Evolutionary conservation across 176 grass and related monocot genomes (phyloP).

Genomic region (Urochloa ruziziensis): DNA sequence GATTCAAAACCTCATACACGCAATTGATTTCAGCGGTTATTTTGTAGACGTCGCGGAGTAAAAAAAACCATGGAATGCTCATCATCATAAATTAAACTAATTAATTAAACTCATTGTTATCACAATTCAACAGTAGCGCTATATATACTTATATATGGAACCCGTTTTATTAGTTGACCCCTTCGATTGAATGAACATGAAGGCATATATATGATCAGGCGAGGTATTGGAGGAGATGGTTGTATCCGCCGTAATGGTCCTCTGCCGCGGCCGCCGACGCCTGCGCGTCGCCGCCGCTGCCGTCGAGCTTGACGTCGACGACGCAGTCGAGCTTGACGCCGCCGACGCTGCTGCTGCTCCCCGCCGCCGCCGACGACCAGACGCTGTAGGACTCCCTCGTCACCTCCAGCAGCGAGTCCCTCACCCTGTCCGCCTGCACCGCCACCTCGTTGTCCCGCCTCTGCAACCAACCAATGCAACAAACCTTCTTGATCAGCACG

Average conservation of each 20-base stretch:
- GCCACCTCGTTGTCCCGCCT: conserved; percentile 58
- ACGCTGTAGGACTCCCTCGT: conserved; percentile 52
- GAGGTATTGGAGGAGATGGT: conserved; percentile 66
- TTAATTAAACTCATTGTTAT: no score
- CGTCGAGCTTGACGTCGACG: conserved; percentile 2
- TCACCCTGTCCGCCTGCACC: conserved; percentile 71
- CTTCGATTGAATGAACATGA: background rate
- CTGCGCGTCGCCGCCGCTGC: background rate
- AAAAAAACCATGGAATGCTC: no score
- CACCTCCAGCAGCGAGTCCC: conserved; percentile 82
- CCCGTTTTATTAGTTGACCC: background rate
- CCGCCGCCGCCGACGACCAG: conserved; percentile 28
- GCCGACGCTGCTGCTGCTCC: background rate
- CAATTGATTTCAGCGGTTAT: no score
- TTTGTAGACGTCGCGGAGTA: no score
- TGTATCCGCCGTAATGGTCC: conserved; percentile 41
- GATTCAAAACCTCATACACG: no score
- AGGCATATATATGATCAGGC: conserved; percentile 5
- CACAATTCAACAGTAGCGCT: background rate
- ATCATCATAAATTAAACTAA: no score
- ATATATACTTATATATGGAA: background rate
- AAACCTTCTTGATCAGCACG: background rate
- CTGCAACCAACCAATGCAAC: conserved; percentile 28
- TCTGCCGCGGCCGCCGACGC: background rate
- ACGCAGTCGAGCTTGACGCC: conserved; percentile 22